A percentile compares a stretch with the other conserved stretches of the same genome.
Evolutionary conservation across 176 grass and related monocot genomes (phyloP).

Genomic region (Juncus effusus): DNA sequence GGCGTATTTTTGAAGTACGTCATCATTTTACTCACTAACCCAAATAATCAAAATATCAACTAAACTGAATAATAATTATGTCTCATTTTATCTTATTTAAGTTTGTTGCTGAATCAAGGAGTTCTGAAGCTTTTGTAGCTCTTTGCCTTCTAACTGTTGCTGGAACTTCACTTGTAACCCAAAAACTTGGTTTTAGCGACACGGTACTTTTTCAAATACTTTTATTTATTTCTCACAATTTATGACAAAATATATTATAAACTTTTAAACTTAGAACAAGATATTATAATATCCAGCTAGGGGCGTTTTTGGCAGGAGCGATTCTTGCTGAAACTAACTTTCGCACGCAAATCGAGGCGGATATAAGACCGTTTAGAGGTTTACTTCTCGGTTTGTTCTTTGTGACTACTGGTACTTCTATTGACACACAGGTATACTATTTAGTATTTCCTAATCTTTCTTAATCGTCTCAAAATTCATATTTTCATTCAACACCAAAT

Average conservation of each 20-base stretch:
- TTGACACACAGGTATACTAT: slow-evolving; percentile 72
- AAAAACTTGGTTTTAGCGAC: slow-evolving; percentile 92
- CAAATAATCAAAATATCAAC: too few species aligned
- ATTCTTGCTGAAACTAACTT: slow-evolving; percentile 98
- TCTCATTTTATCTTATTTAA: slow-evolving; percentile 27
- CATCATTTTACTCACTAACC: slow-evolving; percentile 8
- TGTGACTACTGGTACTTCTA: slow-evolving; percentile 93
- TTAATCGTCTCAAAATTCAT: background rate
- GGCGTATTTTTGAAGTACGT: slow-evolving; percentile 82
- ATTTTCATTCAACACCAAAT: too few species aligned
- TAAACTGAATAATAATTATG: background rate
- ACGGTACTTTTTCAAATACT: slow-evolving; percentile 51
- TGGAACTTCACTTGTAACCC: slow-evolving; percentile 95
- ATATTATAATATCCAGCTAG: slow-evolving; percentile 49
- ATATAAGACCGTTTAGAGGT: slow-evolving; percentile 98
- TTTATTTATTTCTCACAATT: background rate
- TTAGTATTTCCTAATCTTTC: background rate
- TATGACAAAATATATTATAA: too few species aligned
- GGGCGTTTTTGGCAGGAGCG: slow-evolving; percentile 98
- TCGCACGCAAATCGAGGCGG: slow-evolving; percentile 98
- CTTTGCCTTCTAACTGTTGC: slow-evolving; percentile 90
- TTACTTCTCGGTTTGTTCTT: slow-evolving; percentile 98
- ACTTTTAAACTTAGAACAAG: background rate
- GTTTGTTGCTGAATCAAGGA: slow-evolving; percentile 97
- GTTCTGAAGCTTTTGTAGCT: slow-evolving; percentile 98